Percentiles rank a stretch among this genome's conserved stretches.
These are phyloP conservation scores for Gelatoporia subvermispora DNA, from an alignment of 768 basidiomycete species.

Conservation along the genomic window DNA sequence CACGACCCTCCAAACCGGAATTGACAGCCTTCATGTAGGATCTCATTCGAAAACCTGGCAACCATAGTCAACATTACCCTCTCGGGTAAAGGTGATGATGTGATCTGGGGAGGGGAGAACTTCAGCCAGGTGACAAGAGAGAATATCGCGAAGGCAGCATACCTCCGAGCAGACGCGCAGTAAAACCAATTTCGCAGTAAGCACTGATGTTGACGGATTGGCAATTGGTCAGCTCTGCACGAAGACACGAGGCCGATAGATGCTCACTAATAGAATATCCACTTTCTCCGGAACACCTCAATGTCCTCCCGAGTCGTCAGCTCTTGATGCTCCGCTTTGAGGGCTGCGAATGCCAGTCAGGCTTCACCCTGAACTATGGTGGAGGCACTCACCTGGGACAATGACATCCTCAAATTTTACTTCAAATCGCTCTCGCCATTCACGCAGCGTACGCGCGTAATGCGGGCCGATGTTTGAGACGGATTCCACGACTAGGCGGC, in stretches of 20 bases:
- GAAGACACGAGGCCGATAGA: background rate
- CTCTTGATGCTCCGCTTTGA: constrained; percentile 55
- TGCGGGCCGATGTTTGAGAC: constrained; percentile 70
- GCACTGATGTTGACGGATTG: constrained; percentile 34
- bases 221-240: background rate
- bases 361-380: background rate
- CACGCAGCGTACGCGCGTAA: constrained; percentile 75
- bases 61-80: constrained; percentile 56
- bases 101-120: constrained; percentile 40
- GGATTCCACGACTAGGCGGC: constrained; percentile 57
- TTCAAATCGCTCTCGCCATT: constrained; percentile 66
- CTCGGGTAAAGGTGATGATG: constrained; percentile 59
- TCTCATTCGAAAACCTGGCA: constrained; percentile 31
- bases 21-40: too few species aligned
- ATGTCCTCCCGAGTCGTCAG: constrained; percentile 43
- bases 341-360: constrained; percentile 21
- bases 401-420: constrained; percentile 53
- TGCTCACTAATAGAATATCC: constrained; percentile 45
- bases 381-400: constrained; percentile 34
- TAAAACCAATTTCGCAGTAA: constrained; percentile 74
- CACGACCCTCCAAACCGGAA: too few species aligned
- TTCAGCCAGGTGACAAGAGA: background rate
- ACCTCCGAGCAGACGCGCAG: constrained; percentile 62
- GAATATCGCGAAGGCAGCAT: constrained; percentile 19
- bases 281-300: constrained; percentile 59